Evolutionary conservation across 495 filamentous ascomycete species (phyloP).

Genomic region (Talaromyces trachyspermus): DNA sequence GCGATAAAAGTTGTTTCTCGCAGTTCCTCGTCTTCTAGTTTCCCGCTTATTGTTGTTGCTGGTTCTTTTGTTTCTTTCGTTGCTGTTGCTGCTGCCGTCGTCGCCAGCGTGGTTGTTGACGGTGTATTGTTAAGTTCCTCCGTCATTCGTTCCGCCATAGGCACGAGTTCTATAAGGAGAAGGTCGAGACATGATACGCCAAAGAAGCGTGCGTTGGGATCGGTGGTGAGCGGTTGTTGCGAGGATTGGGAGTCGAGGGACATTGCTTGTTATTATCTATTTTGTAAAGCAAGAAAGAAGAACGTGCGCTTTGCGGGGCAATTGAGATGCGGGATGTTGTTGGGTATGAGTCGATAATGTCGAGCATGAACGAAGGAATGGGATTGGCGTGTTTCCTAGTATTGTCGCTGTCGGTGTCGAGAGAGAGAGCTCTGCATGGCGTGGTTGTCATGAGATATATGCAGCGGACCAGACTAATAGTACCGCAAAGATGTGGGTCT

Average conservation of each 20-base stretch:
- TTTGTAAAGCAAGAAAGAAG: too few species aligned
- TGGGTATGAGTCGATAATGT: too few species aligned
- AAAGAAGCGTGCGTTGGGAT: conserved; percentile 71
- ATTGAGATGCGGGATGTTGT: too few species aligned
- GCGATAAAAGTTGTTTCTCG: conserved; percentile 76
- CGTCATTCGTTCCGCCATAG: conserved; percentile 76
- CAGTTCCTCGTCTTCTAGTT: conserved; percentile 67
- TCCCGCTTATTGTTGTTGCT: conserved; percentile 18
- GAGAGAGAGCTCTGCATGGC: too few species aligned
- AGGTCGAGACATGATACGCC: conserved; percentile 81
- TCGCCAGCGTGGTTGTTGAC: neutral
- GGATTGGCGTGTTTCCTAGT: too few species aligned
- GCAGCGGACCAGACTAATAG: too few species aligned
- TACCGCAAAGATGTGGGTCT: too few species aligned
- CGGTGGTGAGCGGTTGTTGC: conserved; percentile 53
- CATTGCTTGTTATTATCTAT: too few species aligned
- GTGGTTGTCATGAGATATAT: too few species aligned
- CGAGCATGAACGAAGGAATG: too few species aligned
- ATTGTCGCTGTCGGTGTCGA: too few species aligned
- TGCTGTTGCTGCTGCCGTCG: neutral
- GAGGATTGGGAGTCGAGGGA: conserved; percentile 29
- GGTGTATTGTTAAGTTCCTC: conserved; percentile 27
- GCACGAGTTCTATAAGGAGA: conserved; percentile 91
- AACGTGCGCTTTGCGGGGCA: too few species aligned
- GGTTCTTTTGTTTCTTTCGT: neutral